Evolutionary conservation across 495 filamentous ascomycete species (phyloP).

Genomic region (Trypethelium eluteriae): DNA sequence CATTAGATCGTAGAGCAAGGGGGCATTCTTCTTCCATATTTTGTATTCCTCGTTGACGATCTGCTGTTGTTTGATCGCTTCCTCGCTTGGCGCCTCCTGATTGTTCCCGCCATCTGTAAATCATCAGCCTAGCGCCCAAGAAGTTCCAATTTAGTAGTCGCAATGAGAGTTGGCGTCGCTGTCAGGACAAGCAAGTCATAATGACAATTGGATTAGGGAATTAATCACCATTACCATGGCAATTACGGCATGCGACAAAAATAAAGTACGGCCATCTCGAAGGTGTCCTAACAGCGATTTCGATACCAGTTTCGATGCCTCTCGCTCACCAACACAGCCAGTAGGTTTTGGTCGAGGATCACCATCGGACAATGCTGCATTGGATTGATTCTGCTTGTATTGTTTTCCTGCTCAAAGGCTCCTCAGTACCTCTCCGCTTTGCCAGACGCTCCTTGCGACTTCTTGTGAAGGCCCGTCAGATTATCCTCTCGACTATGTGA

Average conservation of each 20-base stretch:
- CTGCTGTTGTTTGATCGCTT: slow-evolving; percentile 69
- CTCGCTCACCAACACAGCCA: too few relatives aligned
- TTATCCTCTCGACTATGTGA: not conserved
- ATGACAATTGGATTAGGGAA: too few relatives aligned
- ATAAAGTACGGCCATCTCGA: too few relatives aligned
- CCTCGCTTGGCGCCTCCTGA: slow-evolving; percentile 42
- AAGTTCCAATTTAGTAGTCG: not conserved
- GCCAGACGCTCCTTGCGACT: not conserved
- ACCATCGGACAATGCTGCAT: too few relatives aligned
- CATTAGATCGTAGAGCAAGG: slow-evolving; percentile 96
- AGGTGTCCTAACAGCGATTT: too few relatives aligned
- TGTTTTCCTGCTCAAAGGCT: too few relatives aligned
- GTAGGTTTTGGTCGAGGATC: too few relatives aligned
- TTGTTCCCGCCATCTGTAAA: slow-evolving; percentile 33
- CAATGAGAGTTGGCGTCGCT: not conserved
- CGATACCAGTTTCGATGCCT: too few relatives aligned
- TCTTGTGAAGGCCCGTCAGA: not conserved
- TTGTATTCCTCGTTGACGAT: slow-evolving; percentile 99
- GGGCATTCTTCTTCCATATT: slow-evolving; percentile 99
- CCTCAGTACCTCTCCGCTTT: not conserved
- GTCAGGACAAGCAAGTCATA: too few relatives aligned
- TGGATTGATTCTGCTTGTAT: too few relatives aligned
- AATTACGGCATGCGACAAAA: too few relatives aligned
- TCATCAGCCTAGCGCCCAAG: not conserved
- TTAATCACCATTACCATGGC: too few relatives aligned